These are phyloP conservation scores for Chlorella sp. DNA, from an alignment of 139 green algal species.

Conservation along the genomic window DNA sequence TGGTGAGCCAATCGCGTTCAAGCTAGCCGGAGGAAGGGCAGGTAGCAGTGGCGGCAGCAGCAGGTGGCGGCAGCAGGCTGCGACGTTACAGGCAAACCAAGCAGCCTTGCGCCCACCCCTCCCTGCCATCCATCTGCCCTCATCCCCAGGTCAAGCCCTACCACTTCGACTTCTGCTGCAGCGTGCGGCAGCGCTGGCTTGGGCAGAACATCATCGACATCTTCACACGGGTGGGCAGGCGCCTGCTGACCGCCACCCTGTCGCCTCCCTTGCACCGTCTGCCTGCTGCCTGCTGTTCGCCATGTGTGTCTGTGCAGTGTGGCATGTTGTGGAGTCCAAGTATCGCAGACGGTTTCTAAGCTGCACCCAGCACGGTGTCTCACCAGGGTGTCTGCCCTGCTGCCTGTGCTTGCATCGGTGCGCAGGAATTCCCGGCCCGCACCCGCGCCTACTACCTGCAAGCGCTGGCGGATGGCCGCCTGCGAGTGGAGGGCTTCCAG, in stretches of 20 bases:
- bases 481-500: conserved; percentile 68
- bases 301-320: neutral
- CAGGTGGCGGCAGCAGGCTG: too few species aligned
- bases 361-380: too few species aligned
- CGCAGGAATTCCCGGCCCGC: conserved; percentile 77
- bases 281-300: neutral
- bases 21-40: too few species aligned
- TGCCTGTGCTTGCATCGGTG: neutral
- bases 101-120: neutral
- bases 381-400: neutral
- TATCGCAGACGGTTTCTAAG: neutral
- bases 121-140: neutral
- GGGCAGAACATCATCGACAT: conserved; percentile 77
- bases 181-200: conserved; percentile 75
- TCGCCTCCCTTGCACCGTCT: neutral
- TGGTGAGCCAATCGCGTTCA: conserved; percentile 21
- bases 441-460: conserved; percentile 69
- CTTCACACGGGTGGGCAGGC: conserved; percentile 59
- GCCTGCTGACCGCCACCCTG: neutral
- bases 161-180: conserved; percentile 86
- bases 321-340: neutral
- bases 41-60: too few species aligned
- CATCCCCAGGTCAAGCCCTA: conserved; percentile 81
- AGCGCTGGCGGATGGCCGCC: conserved; percentile 65
- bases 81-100: neutral